These are phyloP conservation scores for Leptosphaerulina australis DNA, from an alignment of 2,329 filamentous ascomycete species.

Conservation along the genomic window DNA sequence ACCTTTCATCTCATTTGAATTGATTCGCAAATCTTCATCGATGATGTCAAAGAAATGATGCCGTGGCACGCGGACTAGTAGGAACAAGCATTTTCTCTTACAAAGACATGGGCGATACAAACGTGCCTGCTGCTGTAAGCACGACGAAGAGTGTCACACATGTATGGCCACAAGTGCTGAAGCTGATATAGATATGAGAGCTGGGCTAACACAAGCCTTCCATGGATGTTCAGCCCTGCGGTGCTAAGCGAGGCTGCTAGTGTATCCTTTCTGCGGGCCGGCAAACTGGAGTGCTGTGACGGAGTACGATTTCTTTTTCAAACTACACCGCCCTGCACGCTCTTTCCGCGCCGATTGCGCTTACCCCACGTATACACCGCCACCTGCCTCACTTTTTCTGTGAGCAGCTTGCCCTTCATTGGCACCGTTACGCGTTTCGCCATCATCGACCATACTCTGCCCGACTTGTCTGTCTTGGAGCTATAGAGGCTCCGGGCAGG, in stretches of 20 bases:
- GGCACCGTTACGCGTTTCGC: conserved; percentile 26
- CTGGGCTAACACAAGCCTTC: conserved; percentile 1
- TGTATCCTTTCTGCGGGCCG: conserved; percentile 3
- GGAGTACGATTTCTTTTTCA: conserved; percentile 18
- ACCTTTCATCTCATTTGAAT: too few species aligned
- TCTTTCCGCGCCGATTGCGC: conserved; percentile 32
- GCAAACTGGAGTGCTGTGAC: conserved; percentile 17
- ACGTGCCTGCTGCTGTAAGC: not conserved
- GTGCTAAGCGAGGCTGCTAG: conserved; percentile 18
- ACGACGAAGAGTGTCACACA: not conserved
- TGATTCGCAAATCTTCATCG: too few species aligned
- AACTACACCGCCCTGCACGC: conserved; percentile 29
- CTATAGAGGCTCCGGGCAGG: conserved; percentile 49
- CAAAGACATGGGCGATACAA: not conserved
- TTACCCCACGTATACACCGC: conserved; percentile 24
- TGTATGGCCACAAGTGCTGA: not conserved
- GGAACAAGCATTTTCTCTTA: not conserved
- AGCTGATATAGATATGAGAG: not conserved
- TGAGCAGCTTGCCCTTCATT: conserved; percentile 14
- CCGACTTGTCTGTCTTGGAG: conserved; percentile 42
- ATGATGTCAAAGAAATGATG: not conserved
- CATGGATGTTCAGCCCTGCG: conserved; percentile 13
- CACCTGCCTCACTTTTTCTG: conserved; percentile 15
- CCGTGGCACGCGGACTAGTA: not conserved
- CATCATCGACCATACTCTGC: conserved; percentile 11